Percentiles rank a stretch among this genome's conserved stretches.
Conservation (phyloP, 2,329 filamentous ascomycete species). For the Neofusicoccum kwambonambiense region DNA sequence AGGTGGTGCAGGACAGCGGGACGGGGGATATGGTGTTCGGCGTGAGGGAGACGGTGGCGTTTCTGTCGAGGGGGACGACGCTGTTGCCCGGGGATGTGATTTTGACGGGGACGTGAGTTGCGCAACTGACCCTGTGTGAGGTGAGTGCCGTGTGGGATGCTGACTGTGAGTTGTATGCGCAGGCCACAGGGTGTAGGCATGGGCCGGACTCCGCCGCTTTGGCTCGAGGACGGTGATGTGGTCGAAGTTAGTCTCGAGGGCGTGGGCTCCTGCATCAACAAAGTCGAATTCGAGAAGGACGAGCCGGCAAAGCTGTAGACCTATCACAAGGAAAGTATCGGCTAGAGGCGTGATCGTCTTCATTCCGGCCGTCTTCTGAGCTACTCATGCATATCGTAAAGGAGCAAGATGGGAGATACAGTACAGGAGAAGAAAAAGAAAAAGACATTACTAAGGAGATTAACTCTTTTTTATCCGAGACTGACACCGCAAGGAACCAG, state of each 20-base stretch:
- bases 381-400: neutral
- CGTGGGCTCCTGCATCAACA: conserved; percentile 36
- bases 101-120: conserved; percentile 15
- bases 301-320: neutral
- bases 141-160: too few species aligned
- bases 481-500: neutral
- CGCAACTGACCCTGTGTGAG: too few species aligned
- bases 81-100: conserved; percentile 3
- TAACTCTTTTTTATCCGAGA: neutral
- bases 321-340: neutral
- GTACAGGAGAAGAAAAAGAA: neutral
- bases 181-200: conserved; percentile 16
- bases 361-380: neutral
- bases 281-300: conserved; percentile 32
- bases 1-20: neutral
- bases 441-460: neutral
- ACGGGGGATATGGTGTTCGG: conserved; percentile 18
- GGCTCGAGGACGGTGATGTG: conserved; percentile 25
- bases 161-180: neutral
- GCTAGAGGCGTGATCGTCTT: neutral
- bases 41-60: conserved; percentile 3
- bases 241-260: conserved; percentile 36
- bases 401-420: too few species aligned
- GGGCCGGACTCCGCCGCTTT: conserved; percentile 11
- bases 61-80: conserved; percentile 2